These are phyloP conservation scores for Collybia sp. DNA, from an alignment of 768 basidiomycete species.

Conservation along the genomic window DNA sequence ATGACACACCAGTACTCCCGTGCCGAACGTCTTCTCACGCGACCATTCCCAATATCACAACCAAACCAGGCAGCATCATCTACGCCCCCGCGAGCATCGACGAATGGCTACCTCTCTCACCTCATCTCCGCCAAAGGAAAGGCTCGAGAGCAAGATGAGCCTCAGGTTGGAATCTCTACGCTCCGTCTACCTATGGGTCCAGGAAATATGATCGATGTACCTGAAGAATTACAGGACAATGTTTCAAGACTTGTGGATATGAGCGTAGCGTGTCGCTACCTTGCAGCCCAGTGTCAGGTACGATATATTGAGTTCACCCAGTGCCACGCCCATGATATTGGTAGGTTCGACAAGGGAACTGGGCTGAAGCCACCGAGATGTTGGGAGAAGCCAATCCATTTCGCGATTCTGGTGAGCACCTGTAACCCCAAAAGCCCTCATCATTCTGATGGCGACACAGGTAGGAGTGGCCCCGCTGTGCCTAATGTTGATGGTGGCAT, in stretches of 20 bases:
- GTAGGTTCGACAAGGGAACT: slow-evolving; percentile 83
- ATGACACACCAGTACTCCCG: slow-evolving; percentile 94
- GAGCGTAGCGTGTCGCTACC: slow-evolving; percentile 93
- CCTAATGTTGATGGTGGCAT: slow-evolving; percentile 90
- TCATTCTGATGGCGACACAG: slow-evolving; percentile 23
- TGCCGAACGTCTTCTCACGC: slow-evolving; percentile 84
- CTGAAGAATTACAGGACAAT: slow-evolving; percentile 56
- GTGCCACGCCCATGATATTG: slow-evolving; percentile 9
- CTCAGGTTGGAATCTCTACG: slow-evolving; percentile 27
- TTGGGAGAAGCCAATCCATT: slow-evolving; percentile 93
- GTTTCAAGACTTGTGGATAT: slow-evolving; percentile 85
- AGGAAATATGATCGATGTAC: slow-evolving; percentile 65
- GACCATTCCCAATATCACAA: slow-evolving; percentile 67
- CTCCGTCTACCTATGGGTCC: slow-evolving; percentile 68
- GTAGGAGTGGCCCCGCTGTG: slow-evolving; percentile 62
- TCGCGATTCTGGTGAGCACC: slow-evolving; percentile 51
- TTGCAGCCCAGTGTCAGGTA: slow-evolving; percentile 94
- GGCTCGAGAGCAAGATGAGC: slow-evolving; percentile 46
- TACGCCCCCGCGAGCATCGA: slow-evolving; percentile 25
- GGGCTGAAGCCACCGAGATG: slow-evolving; percentile 88
- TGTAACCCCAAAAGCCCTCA: too few relatives aligned
- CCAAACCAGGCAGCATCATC: slow-evolving; percentile 27
- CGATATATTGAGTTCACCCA: slow-evolving; percentile 11
- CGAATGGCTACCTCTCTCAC: slow-evolving; percentile 36
- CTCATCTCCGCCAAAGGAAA: slow-evolving; percentile 51